A percentile compares a stretch with the other conserved stretches of the same genome.
These are phyloP conservation scores for Roridomyces roridus DNA, from an alignment of 768 basidiomycete species.

Conservation along the genomic window DNA sequence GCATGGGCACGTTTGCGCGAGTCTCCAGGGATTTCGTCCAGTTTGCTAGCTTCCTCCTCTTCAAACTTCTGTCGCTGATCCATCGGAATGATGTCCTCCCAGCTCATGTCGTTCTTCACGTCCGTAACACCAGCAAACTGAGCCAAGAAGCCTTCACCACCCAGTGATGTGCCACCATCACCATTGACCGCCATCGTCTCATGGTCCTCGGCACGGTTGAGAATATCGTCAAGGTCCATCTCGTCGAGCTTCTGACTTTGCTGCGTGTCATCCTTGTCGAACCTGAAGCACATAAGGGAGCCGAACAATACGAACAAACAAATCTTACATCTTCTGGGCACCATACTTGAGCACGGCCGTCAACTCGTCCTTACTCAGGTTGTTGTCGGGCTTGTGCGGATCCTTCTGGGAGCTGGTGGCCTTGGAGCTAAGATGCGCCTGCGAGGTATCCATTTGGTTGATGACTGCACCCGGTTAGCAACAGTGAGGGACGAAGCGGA, in stretches of 20 bases:
- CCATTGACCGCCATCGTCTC: slow-evolving; percentile 87
- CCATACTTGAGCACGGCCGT: slow-evolving; percentile 98
- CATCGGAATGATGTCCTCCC: slow-evolving; percentile 98
- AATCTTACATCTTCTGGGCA: slow-evolving; percentile 89
- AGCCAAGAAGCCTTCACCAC: slow-evolving; percentile 95
- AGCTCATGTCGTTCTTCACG: slow-evolving; percentile 97
- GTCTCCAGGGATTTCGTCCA: slow-evolving; percentile 75
- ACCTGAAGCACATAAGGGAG: slow-evolving; percentile 55
- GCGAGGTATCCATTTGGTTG: slow-evolving; percentile 99
- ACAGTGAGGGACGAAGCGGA: not conserved
- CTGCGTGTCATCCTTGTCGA: slow-evolving; percentile 94
- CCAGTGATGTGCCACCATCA: slow-evolving; percentile 91
- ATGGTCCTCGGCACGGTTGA: slow-evolving; percentile 95
- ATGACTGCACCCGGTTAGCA: slow-evolving; percentile 70
- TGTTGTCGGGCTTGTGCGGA: slow-evolving; percentile 76
- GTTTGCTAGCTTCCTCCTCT: slow-evolving; percentile 74
- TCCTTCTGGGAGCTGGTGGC: slow-evolving; percentile 65
- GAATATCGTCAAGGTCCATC: slow-evolving; percentile 98
- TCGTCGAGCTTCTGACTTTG: slow-evolving; percentile 97
- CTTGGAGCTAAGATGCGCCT: slow-evolving; percentile 91
- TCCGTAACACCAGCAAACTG: slow-evolving; percentile 97
- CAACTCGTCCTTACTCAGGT: slow-evolving; percentile 94
- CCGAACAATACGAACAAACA: not conserved
- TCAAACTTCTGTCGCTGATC: slow-evolving; percentile 89
- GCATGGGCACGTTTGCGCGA: slow-evolving; percentile 86